Base-by-base conservation (phyloP, 495 filamentous ascomycete genomes). In the Collariella sp. region DNA sequence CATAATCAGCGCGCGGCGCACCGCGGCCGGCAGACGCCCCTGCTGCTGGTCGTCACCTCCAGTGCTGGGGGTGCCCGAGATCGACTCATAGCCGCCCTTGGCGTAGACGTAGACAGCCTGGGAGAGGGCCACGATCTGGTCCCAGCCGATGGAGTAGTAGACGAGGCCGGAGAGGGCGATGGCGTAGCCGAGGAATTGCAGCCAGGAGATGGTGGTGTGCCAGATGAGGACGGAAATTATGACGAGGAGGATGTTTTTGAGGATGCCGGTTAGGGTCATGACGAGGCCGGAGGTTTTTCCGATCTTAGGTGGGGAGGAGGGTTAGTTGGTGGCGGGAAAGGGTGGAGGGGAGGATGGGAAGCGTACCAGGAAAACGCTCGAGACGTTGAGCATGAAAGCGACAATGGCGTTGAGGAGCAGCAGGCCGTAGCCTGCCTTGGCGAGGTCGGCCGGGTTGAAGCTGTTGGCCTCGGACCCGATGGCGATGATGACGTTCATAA, bases 191-290 rank as follows among this genome's bases (percentile, higher is more conserved):
- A 84, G 57, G 48, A 78, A 71, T 61, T 89, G 86, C 33, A 86
- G 63, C 1, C 61, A 50, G 5, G 77, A 70, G 53, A 88, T 74
- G 18, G 72, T 69, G 20, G 84, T 85, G 47, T 75, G 70, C 80
- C 83, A 88, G 64, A 88, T 76, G 35, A 83, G 49, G 57, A 87
- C 79, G 15, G 81, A 82, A 20, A 74, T 73, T 26, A 77, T 60
- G 51, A 89, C 83, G 23, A 90, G 77, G 34, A 88, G 71, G 60
- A 88, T 86, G 64, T 87, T 86, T 63, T 89, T 89, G 49, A 88
- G 78, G 54, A 88, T 83, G 46, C 86, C 85, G 40, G 80, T 84
- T 18, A 90, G 82, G 7, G 84, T 85, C 66, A 87, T 81, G 42
- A 87, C 82, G n/a, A 88, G 76, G 48, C 82, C 82, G 4, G 86